These are phyloP conservation scores for Arxiozyma slooffiae DNA, from an alignment of 1,139 yeast genomes.

Conservation along the genomic window DNA sequence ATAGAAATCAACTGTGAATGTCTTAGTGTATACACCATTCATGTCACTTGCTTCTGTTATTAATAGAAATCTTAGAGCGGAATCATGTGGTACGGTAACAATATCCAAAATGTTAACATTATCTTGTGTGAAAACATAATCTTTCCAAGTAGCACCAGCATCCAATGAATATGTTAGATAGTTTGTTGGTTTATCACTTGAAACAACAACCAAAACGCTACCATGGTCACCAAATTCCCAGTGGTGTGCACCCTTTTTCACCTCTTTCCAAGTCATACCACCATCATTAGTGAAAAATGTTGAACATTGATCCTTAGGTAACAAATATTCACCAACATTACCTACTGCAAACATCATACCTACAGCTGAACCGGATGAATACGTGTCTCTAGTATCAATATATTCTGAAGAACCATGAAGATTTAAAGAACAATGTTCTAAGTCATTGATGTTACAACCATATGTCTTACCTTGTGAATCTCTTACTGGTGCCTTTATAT, in stretches of 20 bases:
- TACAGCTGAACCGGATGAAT: slow-evolving; percentile 77
- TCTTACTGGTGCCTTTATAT: slow-evolving; percentile 52
- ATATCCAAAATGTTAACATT: slow-evolving; percentile 55
- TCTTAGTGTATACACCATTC: slow-evolving; percentile 35
- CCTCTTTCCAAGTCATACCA: slow-evolving; percentile 79
- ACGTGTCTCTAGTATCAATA: slow-evolving; percentile 71
- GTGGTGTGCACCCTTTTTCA: slow-evolving; percentile 61
- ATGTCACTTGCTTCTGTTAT: slow-evolving; percentile 34
- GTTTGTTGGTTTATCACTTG: slow-evolving; percentile 49
- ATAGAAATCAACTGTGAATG: slow-evolving; percentile 62
- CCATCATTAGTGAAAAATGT: slow-evolving; percentile 81
- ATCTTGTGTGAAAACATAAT: slow-evolving; percentile 51
- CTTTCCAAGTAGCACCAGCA: slow-evolving; percentile 71
- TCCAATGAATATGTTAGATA: slow-evolving; percentile 58
- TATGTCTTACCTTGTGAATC: slow-evolving; percentile 56
- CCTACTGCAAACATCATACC: slow-evolving; percentile 86
- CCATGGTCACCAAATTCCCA: slow-evolving; percentile 99
- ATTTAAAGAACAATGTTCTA: slow-evolving; percentile 65
- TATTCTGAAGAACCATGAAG: slow-evolving; percentile 90
- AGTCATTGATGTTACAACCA: slow-evolving; percentile 42
- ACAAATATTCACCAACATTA: slow-evolving; percentile 65
- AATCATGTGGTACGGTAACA: slow-evolving; percentile 86
- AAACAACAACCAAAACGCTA: slow-evolving; percentile 64
- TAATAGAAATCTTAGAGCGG: slow-evolving; percentile 62
- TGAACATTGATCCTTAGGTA: slow-evolving; percentile 43